A percentile compares a stretch with the other conserved stretches of the same genome.
Evolutionary conservation across 2,329 filamentous ascomycete genomes (phyloP).

Genomic region (Alternaria dauci): DNA sequence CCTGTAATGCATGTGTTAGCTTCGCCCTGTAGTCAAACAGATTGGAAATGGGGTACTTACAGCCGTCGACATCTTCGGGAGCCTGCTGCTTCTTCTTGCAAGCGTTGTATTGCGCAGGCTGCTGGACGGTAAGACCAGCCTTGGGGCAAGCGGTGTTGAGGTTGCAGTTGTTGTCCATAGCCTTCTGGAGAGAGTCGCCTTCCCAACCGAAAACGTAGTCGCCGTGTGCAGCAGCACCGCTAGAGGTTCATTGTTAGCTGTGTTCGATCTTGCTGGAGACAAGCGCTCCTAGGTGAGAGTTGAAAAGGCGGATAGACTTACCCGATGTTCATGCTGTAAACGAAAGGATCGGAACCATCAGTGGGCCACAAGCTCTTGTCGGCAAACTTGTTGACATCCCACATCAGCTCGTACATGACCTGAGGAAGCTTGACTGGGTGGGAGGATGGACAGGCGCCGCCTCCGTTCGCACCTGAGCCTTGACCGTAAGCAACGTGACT

Average conservation of each 20-base stretch:
- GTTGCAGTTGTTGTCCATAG: conserved; percentile 53
- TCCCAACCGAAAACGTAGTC: conserved; percentile 58
- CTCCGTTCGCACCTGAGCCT: conserved; percentile 57
- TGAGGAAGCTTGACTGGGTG: conserved; percentile 47
- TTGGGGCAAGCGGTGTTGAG: conserved; percentile 45
- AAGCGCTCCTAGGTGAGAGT: background rate
- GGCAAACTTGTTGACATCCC: conserved; percentile 44
- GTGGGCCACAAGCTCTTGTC: conserved; percentile 45
- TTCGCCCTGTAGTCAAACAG: background rate
- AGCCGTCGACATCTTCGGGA: conserved; percentile 43
- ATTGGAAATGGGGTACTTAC: conserved; percentile 27
- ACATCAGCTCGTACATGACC: conserved; percentile 50
- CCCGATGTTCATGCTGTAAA: conserved; percentile 48
- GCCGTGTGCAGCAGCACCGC: conserved; percentile 43
- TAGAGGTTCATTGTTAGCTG: conserved; percentile 1
- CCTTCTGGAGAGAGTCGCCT: conserved; percentile 54
- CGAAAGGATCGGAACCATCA: conserved; percentile 43
- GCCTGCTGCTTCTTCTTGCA: conserved; percentile 48
- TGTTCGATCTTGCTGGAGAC: background rate
- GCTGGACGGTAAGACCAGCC: conserved; percentile 42
- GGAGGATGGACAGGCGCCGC: conserved; percentile 57
- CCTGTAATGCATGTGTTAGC: conserved; percentile 30
- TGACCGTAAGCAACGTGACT: conserved; percentile 58
- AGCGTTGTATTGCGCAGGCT: conserved; percentile 38
- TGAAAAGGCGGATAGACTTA: conserved; percentile 12